phyloP scores from a whole-genome alignment of 768 basidiomycete genomes.

The Trametes cinnabarina region DNA sequence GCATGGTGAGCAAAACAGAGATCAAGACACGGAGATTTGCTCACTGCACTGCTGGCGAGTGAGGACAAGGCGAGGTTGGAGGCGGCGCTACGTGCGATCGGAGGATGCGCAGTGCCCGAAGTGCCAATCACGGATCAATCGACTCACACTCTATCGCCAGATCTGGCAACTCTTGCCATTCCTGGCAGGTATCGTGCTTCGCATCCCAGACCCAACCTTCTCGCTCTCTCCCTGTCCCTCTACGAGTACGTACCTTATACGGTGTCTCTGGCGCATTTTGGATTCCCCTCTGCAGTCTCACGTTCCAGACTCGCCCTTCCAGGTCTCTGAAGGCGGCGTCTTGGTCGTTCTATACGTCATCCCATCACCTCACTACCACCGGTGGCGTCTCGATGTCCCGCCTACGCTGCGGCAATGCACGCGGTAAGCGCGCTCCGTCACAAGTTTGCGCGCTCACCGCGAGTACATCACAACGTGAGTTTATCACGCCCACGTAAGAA shows the following conservation, averaged over 20 bases:
- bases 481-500: no score
- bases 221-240: background rate
- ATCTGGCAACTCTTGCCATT: constrained; percentile 12
- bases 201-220: background rate
- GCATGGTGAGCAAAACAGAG: background rate
- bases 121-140: constrained; percentile 7
- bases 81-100: constrained; percentile 6
- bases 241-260: background rate
- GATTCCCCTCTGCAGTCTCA: background rate
- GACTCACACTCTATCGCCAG: constrained; percentile 9
- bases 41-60: no score
- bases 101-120: background rate
- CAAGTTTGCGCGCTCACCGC: no score
- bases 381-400: background rate
- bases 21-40: no score
- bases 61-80: no score
- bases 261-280: background rate
- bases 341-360: no score
- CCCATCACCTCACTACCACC: background rate
- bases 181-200: constrained; percentile 9
- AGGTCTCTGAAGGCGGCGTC: no score
- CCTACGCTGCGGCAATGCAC: no score
- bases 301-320: no score
- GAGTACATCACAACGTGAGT: no score
- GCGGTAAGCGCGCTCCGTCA: no score